Conservation (phyloP, 2,329 filamentous ascomycete genomes). For the Pyrenophora tritici-repentis region DNA sequence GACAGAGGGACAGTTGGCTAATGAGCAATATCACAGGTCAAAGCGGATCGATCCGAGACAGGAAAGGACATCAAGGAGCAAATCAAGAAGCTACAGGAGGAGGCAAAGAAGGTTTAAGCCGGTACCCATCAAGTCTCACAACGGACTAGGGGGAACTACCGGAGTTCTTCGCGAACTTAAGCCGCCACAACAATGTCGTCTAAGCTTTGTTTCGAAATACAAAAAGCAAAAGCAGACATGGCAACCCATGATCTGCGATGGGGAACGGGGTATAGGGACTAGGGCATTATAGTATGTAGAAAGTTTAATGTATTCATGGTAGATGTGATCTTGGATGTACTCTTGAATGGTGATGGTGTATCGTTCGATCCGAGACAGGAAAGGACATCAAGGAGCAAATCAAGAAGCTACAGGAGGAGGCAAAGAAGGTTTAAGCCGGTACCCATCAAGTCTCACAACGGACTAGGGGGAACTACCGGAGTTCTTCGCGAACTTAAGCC, state of each 20-base stretch:
- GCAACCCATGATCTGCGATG: too few species aligned
- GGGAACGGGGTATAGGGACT: too few species aligned
- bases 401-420: slow-evolving; percentile 54
- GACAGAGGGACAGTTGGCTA: not conserved
- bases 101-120: slow-evolving; percentile 44
- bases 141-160: not conserved
- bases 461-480: not conserved
- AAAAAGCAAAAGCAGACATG: too few species aligned
- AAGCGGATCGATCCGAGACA: slow-evolving; percentile 52
- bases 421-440: slow-evolving; percentile 35
- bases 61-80: slow-evolving; percentile 45
- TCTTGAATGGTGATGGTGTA: too few species aligned
- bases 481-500: not conserved
- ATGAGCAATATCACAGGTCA: slow-evolving; percentile 34
- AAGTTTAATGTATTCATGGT: too few species aligned
- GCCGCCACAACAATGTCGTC: too few species aligned
- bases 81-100: slow-evolving; percentile 54
- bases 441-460: not conserved
- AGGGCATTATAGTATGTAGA: too few species aligned
- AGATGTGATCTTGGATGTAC: too few species aligned
- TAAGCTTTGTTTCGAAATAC: too few species aligned
- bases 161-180: not conserved
- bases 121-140: not conserved
- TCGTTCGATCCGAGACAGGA: slow-evolving; percentile 47
- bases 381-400: slow-evolving; percentile 49